These are phyloP conservation scores for Chalaropsis thielavioides DNA, from an alignment of 2,329 filamentous ascomycete species.

Conservation along the genomic window DNA sequence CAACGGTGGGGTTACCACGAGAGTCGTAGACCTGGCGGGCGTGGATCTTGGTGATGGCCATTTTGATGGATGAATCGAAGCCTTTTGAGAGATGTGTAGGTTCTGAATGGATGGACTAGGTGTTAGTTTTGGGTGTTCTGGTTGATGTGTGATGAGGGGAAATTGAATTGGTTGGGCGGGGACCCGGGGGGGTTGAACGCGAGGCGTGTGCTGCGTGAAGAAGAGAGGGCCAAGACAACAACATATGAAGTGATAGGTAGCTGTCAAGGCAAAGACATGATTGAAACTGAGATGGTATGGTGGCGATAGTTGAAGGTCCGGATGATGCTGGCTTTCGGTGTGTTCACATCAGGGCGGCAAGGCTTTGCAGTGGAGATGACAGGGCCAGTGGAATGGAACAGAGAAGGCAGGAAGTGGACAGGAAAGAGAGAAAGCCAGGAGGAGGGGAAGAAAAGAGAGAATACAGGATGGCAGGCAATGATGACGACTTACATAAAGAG, in stretches of 20 bases:
- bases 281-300: not conserved
- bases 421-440: not conserved
- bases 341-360: not conserved
- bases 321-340: not conserved
- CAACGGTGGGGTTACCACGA: constrained; percentile 92
- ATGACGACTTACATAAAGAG: constrained; percentile 16
- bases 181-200: not conserved
- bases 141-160: not conserved
- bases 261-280: no score
- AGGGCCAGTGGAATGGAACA: no score
- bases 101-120: constrained; percentile 14
- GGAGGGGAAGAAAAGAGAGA: constrained; percentile 14
- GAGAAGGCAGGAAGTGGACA: not conserved
- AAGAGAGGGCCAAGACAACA: not conserved
- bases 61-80: constrained; percentile 34
- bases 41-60: constrained; percentile 85
- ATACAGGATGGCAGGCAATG: not conserved
- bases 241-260: no score
- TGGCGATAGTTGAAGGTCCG: not conserved
- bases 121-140: constrained; percentile 17
- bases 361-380: no score
- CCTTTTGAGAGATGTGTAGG: constrained; percentile 12
- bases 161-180: not conserved
- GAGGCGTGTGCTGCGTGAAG: not conserved
- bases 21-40: constrained; percentile 97